These are phyloP conservation scores for Parastagonospora avenae DNA, from an alignment of 2,329 filamentous ascomycete species.

Conservation along the genomic window DNA sequence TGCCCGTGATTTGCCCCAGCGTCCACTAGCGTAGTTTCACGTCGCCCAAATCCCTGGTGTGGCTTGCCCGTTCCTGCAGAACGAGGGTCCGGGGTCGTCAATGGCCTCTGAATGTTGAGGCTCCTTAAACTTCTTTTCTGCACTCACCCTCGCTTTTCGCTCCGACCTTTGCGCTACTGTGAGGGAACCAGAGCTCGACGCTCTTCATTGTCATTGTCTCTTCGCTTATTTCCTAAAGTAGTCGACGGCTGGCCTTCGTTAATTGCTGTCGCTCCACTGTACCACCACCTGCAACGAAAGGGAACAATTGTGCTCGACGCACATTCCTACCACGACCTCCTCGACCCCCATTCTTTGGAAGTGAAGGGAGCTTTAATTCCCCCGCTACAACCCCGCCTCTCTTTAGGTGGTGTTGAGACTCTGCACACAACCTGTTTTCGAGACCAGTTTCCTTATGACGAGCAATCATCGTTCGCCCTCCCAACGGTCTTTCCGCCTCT, in stretches of 20 bases:
- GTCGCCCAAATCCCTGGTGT: slow-evolving; percentile 16
- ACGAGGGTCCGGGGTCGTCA: slow-evolving; percentile 15
- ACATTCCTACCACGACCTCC: slow-evolving; percentile 29
- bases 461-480: slow-evolving; percentile 31
- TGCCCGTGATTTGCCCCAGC: slow-evolving; percentile 27
- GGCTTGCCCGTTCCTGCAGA: slow-evolving; percentile 27
- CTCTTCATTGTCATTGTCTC: slow-evolving; percentile 24
- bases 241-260: slow-evolving; percentile 39
- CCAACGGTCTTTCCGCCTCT: slow-evolving; percentile 41
- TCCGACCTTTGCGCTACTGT: slow-evolving; percentile 15
- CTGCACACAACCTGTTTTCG: slow-evolving; percentile 9
- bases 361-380: slow-evolving; percentile 8
- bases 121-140: slow-evolving; percentile 20
- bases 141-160: slow-evolving; percentile 8
- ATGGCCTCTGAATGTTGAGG: slow-evolving; percentile 14
- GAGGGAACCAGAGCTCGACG: slow-evolving; percentile 23
- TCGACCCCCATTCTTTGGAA: slow-evolving; percentile 14
- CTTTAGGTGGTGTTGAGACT: slow-evolving; percentile 13
- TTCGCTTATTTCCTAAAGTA: slow-evolving; percentile 17
- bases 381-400: slow-evolving; percentile 10
- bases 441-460: slow-evolving; percentile 22
- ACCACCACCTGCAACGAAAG: slow-evolving; percentile 15
- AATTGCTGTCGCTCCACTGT: slow-evolving; percentile 30
- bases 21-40: slow-evolving; percentile 22
- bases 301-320: slow-evolving; percentile 39